Evolutionary conservation across 768 basidiomycete genomes (phyloP).

Genomic region (Boletus subparvulus): DNA sequence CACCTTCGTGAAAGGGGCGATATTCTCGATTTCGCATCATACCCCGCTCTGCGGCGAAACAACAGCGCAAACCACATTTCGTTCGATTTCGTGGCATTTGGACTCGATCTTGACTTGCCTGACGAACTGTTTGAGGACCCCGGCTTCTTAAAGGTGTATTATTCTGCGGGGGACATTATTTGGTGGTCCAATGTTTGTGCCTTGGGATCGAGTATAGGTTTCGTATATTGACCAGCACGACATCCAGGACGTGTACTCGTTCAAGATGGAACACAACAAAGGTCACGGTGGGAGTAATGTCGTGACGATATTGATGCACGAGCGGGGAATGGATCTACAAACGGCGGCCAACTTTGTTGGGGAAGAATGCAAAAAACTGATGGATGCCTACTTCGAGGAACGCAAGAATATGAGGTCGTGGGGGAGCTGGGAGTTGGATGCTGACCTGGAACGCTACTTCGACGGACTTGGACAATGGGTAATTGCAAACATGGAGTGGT

Average conservation of each 20-base stretch:
- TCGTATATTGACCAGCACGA: not conserved
- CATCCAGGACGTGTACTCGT: constrained; percentile 65
- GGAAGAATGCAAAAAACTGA: constrained; percentile 46
- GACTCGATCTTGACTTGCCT: constrained; percentile 60
- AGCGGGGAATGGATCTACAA: constrained; percentile 53
- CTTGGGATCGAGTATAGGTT: not conserved
- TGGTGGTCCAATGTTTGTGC: constrained; percentile 66
- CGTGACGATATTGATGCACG: constrained; percentile 65
- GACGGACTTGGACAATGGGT: constrained; percentile 60
- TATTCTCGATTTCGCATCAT: constrained; percentile 54
- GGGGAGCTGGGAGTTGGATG: constrained; percentile 43
- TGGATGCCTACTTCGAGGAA: constrained; percentile 48
- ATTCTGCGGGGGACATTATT: constrained; percentile 62
- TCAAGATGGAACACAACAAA: constrained; percentile 69
- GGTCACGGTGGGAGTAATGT: constrained; percentile 68
- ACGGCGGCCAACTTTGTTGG: constrained; percentile 59
- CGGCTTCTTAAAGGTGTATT: constrained; percentile 51
- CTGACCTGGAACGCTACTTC: constrained; percentile 51
- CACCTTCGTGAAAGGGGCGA: constrained; percentile 56
- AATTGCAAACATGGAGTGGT: constrained; percentile 66
- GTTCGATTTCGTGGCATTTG: constrained; percentile 62
- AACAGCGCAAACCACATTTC: constrained; percentile 67
- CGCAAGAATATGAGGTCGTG: constrained; percentile 50
- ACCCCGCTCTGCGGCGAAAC: constrained; percentile 59
- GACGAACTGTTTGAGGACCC: constrained; percentile 60